These are phyloP conservation scores for Radiomyces spectabilis DNA, from an alignment of 192 early-diverging fungal species.

Conservation along the genomic window DNA sequence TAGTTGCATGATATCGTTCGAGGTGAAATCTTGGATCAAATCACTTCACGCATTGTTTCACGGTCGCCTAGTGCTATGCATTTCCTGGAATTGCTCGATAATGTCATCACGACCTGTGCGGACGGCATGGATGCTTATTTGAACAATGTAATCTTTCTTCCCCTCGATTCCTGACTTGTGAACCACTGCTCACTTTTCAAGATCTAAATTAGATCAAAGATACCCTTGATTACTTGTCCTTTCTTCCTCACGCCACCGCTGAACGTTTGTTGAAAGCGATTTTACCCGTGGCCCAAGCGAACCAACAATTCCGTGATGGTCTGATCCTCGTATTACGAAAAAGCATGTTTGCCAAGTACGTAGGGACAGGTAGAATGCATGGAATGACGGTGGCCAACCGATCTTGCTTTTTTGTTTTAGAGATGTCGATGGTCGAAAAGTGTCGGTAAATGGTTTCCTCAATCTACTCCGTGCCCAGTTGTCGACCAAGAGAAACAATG, in stretches of 20 bases:
- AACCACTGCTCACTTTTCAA: background rate
- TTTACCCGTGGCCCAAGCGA: conserved; percentile 42
- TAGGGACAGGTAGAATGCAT: background rate
- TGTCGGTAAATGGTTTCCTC: conserved; percentile 56
- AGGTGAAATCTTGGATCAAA: conserved; percentile 61
- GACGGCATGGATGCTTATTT: conserved; percentile 12
- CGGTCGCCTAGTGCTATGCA: conserved; percentile 34
- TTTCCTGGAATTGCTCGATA: conserved; percentile 38
- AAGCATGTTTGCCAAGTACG: conserved; percentile 55
- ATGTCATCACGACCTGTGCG: conserved; percentile 35
- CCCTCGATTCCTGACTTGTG: too few species aligned
- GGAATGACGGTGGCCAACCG: background rate
- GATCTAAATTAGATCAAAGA: conserved; percentile 42
- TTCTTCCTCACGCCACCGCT: conserved; percentile 40
- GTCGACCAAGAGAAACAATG: conserved; percentile 8
- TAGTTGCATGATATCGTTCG: conserved; percentile 58
- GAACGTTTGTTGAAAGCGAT: conserved; percentile 47
- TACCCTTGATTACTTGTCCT: conserved; percentile 56
- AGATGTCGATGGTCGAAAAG: conserved; percentile 49
- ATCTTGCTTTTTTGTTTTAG: conserved; percentile 9
- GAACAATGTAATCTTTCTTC: background rate
- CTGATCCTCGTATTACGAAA: conserved; percentile 66
- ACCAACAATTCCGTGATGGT: conserved; percentile 49
- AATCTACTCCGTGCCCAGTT: conserved; percentile 33
- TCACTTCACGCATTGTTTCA: conserved; percentile 47